These are phyloP conservation scores for Durotheca rogersii DNA, from an alignment of 495 filamentous ascomycete species.

Conservation along the genomic window DNA sequence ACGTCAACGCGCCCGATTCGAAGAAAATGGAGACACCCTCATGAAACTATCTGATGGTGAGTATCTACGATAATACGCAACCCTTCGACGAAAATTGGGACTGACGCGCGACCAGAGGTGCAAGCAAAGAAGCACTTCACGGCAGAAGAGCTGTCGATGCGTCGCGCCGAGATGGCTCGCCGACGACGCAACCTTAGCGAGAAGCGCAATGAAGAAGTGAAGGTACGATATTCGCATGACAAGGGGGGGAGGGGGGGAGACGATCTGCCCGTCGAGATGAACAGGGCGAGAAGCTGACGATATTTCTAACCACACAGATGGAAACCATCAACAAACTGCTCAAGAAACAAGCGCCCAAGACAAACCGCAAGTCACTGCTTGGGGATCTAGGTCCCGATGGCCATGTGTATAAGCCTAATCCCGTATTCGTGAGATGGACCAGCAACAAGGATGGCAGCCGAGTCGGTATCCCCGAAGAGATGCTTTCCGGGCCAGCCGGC, in stretches of 20 bases:
- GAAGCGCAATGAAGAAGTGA: conserved; percentile 98
- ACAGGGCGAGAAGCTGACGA: too few species aligned
- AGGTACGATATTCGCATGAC: conserved; percentile 54
- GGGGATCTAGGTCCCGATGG: conserved; percentile 57
- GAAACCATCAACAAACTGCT: conserved; percentile 97
- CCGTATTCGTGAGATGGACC: conserved; percentile 76
- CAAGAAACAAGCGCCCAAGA: conserved; percentile 91
- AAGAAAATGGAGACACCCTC: conserved; percentile 57
- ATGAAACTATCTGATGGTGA: conserved; percentile 78
- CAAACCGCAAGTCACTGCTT: conserved; percentile 54
- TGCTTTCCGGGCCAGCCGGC: conserved; percentile 70
- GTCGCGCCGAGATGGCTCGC: conserved; percentile 92
- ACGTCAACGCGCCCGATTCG: conserved; percentile 72
- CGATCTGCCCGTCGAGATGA: too few species aligned
- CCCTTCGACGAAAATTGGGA: background rate
- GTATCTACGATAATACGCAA: conserved; percentile 2
- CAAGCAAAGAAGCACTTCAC: conserved; percentile 92
- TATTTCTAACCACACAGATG: too few species aligned
- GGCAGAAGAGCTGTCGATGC: conserved; percentile 92
- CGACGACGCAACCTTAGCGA: conserved; percentile 95
- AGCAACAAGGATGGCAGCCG: conserved; percentile 67
- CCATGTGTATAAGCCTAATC: conserved; percentile 57
- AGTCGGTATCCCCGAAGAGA: conserved; percentile 78
- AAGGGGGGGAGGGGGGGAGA: background rate
- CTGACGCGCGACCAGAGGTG: conserved; percentile 60